These are phyloP conservation scores for Boletus bicolor DNA, from an alignment of 768 basidiomycete species.

Conservation along the genomic window DNA sequence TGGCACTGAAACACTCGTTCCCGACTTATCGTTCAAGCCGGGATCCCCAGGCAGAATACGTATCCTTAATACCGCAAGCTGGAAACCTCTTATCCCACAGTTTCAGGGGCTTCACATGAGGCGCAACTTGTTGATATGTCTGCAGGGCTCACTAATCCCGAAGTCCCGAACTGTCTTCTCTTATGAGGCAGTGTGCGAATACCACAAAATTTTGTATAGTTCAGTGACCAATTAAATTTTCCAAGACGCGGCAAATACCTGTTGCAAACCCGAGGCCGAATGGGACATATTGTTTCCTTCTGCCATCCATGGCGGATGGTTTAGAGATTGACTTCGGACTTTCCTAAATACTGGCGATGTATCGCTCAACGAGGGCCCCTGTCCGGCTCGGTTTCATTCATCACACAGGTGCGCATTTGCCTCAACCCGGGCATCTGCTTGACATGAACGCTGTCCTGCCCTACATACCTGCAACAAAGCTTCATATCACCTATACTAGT, in stretches of 20 bases:
- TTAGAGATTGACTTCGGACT: neutral
- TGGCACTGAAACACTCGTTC: constrained; percentile 4
- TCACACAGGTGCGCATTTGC: neutral
- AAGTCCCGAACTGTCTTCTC: neutral
- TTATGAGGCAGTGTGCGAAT: neutral
- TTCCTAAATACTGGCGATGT: no score
- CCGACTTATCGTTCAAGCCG: neutral
- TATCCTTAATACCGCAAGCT: constrained; percentile 4
- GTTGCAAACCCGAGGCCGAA: neutral
- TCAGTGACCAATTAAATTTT: neutral
- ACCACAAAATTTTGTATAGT: no score
- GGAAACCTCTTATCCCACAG: constrained; percentile 1
- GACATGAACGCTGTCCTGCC: neutral
- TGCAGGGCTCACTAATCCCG: neutral
- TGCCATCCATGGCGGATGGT: neutral
- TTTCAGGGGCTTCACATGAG: neutral
- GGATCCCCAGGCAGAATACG: neutral
- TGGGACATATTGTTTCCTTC: neutral
- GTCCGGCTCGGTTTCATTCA: neutral
- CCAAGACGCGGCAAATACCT: neutral
- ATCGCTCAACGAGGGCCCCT: neutral
- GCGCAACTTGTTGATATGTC: neutral
- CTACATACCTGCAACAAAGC: neutral
- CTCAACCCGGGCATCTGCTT: neutral
- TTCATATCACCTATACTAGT: neutral